Evolutionary conservation across 805 yeast genomes (phyloP).

Genomic region (Teunomyces barrocoloradensis): DNA sequence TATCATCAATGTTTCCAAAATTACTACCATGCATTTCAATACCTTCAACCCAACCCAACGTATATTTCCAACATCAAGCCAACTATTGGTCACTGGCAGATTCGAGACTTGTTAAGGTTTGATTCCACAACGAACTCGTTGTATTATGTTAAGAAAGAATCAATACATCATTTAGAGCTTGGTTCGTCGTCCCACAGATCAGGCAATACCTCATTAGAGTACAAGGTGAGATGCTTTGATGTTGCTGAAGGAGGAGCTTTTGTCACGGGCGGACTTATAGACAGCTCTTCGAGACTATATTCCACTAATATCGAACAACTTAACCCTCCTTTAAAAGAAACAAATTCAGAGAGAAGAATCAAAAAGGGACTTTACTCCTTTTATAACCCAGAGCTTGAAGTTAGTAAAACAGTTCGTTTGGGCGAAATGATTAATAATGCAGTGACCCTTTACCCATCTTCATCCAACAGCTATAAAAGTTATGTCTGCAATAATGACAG

Average conservation of each 20-base stretch:
- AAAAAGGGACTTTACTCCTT: slow-evolving; percentile 64
- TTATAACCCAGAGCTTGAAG: slow-evolving; percentile 49
- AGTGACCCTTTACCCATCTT: slow-evolving; percentile 51
- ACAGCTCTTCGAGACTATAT: slow-evolving; percentile 35
- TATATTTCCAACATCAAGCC: slow-evolving; percentile 32
- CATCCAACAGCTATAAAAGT: slow-evolving; percentile 46
- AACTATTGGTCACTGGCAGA: slow-evolving; percentile 67
- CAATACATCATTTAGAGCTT: slow-evolving; percentile 30
- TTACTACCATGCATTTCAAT: slow-evolving; percentile 39
- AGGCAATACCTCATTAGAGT: slow-evolving; percentile 49
- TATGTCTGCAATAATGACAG: slow-evolving; percentile 84
- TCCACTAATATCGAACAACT: slow-evolving; percentile 24
- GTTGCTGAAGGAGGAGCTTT: slow-evolving; percentile 48
- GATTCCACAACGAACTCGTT: slow-evolving; percentile 44
- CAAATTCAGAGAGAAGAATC: background rate
- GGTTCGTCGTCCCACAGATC: background rate
- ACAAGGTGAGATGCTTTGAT: slow-evolving; percentile 69
- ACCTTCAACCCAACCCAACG: slow-evolving; percentile 34
- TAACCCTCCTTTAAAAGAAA: slow-evolving; percentile 7
- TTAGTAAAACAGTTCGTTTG: slow-evolving; percentile 50
- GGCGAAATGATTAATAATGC: slow-evolving; percentile 86
- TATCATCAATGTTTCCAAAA: slow-evolving; percentile 38
- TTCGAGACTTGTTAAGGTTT: slow-evolving; percentile 67
- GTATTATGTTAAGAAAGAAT: slow-evolving; percentile 57
- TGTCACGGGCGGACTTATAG: slow-evolving; percentile 48